Evolutionary conservation across 1,284 basidiomycete species (phyloP).

Genomic region (Neonothopanus nambi): DNA sequence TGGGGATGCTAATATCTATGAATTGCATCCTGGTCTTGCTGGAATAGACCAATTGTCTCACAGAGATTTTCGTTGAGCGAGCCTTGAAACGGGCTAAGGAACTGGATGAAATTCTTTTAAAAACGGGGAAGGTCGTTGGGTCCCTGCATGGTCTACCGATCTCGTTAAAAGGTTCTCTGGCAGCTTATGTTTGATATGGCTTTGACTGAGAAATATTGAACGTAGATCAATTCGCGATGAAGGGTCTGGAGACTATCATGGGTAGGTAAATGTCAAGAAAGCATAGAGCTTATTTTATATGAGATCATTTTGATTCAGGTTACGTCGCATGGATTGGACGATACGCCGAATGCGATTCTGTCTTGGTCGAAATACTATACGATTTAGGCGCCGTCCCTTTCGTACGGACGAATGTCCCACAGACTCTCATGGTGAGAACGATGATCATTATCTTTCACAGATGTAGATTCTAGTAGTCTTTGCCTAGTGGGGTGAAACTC

Average conservation of each 20-base stretch:
- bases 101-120: slow-evolving; percentile 52
- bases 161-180: slow-evolving; percentile 46
- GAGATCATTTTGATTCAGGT: slow-evolving; percentile 39
- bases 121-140: slow-evolving; percentile 51
- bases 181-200: neutral
- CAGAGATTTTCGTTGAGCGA: slow-evolving; percentile 64
- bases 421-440: slow-evolving; percentile 59
- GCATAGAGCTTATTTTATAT: neutral
- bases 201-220: neutral
- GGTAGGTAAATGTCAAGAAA: slow-evolving; percentile 34
- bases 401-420: slow-evolving; percentile 72
- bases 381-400: slow-evolving; percentile 67
- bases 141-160: slow-evolving; percentile 66
- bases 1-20: neutral
- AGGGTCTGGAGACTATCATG: slow-evolving; percentile 63
- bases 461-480: too few relatives aligned
- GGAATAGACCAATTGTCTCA: slow-evolving; percentile 54
- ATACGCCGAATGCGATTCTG: slow-evolving; percentile 51
- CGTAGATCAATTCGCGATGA: slow-evolving; percentile 57
- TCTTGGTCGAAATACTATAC: slow-evolving; percentile 59
- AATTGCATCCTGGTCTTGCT: neutral
- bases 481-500: slow-evolving; percentile 62
- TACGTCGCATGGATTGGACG: slow-evolving; percentile 69
- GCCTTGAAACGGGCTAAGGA: slow-evolving; percentile 55
- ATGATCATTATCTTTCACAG: neutral